Evolutionary conservation across 306 rosid genomes (phyloP), one percentile per base, ranked within the genome.

Genomic region (Gastrolobium bilobum): DNA sequence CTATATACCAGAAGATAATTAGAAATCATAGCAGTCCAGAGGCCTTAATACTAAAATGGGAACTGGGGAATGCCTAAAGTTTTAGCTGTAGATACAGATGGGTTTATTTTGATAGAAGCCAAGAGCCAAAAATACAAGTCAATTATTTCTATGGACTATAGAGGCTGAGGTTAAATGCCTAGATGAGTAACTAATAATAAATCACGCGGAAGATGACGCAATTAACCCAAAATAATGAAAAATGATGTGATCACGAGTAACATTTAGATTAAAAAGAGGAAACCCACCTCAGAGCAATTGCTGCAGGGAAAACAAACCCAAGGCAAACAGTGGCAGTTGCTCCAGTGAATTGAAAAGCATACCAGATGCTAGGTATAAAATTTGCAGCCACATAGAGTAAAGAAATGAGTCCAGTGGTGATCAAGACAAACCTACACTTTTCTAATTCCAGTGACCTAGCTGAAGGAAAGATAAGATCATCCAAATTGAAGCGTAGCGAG

Each of bases 251-350:
- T 63, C 48, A 43, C 2, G 11, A 72, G 3, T 11, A 29, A 34
- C 60, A 64, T 44, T 75, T 4, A 51, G 31, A 38, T 11, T 11
- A 15, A 62, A 68, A 46, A 2, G 15, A 34, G 57, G 37, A 79
- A 42, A 40, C 81, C 51, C 52, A 89, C 96, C 90, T 91, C 54
- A 91, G 83, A 78, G 89, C 89, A 81, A 89, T 89, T 78, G 90
- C 87, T 76, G 90, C 89, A 64, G 93, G 96, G 82, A 91, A 91
- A 53, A 91, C 69, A 80, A 85, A 91, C 20, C 91, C 93, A 6
- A 87, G 86, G 86, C 91, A 89, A 68, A 91, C 93, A 10, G 93
- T 87, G 26, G 91, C 96, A 33, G 96, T 91, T 38, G 96, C 89
- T 68, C 96, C 96, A 7, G 89, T 84, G 83, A 91, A 89, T 80